phyloP scores from a whole-genome alignment of 306 rosid genomes.

The Dalbergia oliveri region DNA sequence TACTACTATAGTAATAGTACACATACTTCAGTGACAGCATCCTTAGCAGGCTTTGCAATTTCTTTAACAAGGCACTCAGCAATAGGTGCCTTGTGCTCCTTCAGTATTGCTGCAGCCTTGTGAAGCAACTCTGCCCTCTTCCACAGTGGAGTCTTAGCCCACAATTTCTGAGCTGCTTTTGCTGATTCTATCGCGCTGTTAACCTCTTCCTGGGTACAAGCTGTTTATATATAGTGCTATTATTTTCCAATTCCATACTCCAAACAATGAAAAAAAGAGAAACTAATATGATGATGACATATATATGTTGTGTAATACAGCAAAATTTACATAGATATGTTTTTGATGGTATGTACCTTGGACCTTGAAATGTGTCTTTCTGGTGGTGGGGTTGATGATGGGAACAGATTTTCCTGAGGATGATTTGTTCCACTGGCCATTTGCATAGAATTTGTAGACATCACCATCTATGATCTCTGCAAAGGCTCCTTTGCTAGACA shows the following conservation, averaged over 20 bases:
- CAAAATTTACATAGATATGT: not conserved
- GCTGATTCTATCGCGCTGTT: constrained; percentile 72
- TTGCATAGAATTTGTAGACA: constrained; percentile 71
- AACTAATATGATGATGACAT: not conserved
- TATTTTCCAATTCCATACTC: constrained; percentile 14
- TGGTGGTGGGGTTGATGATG: constrained; percentile 84
- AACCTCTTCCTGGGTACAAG: constrained; percentile 85
- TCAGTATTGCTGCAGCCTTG: constrained; percentile 85
- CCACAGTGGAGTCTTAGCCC: constrained; percentile 96
- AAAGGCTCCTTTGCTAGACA: constrained; percentile 72
- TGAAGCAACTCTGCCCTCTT: constrained; percentile 92
- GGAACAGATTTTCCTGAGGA: constrained; percentile 77
- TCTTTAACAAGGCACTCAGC: constrained; percentile 92
- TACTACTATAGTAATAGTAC: not conserved
- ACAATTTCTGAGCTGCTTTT: constrained; percentile 75
- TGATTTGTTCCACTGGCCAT: constrained; percentile 81
- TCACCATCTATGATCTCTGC: constrained; percentile 80
- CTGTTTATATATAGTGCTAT: constrained; percentile 42
- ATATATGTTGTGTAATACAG: not conserved
- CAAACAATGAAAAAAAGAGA: not conserved
- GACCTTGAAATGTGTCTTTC: constrained; percentile 82
- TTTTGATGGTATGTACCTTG: constrained; percentile 63
- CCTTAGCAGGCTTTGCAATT: constrained; percentile 91
- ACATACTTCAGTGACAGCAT: constrained; percentile 78
- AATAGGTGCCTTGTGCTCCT: constrained; percentile 79